These are phyloP conservation scores for Nigrograna mackinnonii DNA, from an alignment of 2,329 filamentous ascomycete species.

Conservation along the genomic window DNA sequence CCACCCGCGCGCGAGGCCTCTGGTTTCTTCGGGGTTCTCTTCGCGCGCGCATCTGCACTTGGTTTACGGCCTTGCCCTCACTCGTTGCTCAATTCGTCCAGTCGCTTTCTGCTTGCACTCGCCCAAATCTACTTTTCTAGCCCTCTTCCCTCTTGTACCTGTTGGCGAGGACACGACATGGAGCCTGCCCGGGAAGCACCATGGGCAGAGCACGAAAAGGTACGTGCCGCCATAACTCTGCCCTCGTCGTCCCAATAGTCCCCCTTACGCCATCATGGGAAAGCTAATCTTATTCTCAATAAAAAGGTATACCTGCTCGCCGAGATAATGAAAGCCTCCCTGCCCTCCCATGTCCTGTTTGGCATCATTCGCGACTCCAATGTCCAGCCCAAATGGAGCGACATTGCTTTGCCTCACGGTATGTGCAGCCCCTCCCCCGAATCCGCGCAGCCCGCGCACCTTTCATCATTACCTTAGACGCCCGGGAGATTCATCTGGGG, in stretches of 20 bases:
- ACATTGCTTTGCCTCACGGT: slow-evolving; percentile 56
- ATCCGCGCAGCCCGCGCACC: slow-evolving; percentile 6
- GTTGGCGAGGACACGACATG: slow-evolving; percentile 35
- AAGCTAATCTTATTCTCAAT: slow-evolving; percentile 12
- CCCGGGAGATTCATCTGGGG: slow-evolving; percentile 1
- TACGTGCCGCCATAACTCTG: slow-evolving; percentile 26
- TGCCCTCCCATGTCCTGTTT: slow-evolving; percentile 48
- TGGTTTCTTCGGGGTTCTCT: slow-evolving; percentile 6
- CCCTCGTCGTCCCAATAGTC: slow-evolving; percentile 5
- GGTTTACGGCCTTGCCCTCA: slow-evolving; percentile 24
- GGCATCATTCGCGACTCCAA: slow-evolving; percentile 47
- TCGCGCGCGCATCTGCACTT: slow-evolving; percentile 21
- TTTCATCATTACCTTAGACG: slow-evolving; percentile 7
- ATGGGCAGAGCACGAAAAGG: slow-evolving; percentile 53
- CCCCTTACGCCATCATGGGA: slow-evolving; percentile 3
- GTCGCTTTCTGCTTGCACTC: slow-evolving; percentile 17
- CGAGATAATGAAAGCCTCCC: slow-evolving; percentile 55
- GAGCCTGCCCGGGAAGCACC: slow-evolving; percentile 46
- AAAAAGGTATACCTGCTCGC: slow-evolving; percentile 49
- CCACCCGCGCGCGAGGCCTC: slow-evolving; percentile 8
- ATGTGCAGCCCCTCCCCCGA: slow-evolving; percentile 21
- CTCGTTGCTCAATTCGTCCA: slow-evolving; percentile 27
- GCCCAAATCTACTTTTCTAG: slow-evolving; percentile 19
- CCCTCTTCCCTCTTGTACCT: slow-evolving; percentile 15
- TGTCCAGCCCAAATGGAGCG: slow-evolving; percentile 52